A percentile compares a stretch with the other conserved stretches of the same genome.
Conservation (phyloP, 2,329 filamentous ascomycete species). For the Exophiala sp. region DNA sequence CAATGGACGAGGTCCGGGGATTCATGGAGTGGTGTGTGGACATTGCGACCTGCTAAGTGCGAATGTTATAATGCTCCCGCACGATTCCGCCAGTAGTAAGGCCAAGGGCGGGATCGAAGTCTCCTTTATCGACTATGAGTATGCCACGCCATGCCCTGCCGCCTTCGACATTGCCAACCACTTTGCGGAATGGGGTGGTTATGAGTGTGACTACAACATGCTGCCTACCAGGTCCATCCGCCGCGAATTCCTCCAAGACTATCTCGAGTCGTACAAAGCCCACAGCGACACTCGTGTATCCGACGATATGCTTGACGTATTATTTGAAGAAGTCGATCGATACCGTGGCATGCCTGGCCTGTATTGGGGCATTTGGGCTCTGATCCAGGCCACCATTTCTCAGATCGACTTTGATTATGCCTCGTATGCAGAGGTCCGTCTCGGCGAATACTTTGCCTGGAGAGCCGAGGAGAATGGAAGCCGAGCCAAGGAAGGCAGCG, state of each 20-base stretch:
- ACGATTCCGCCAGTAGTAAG: slow-evolving; percentile 32
- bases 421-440: slow-evolving; percentile 74
- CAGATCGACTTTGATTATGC: slow-evolving; percentile 97
- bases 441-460: slow-evolving; percentile 93
- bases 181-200: slow-evolving; percentile 96
- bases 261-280: slow-evolving; percentile 67
- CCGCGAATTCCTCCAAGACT: slow-evolving; percentile 73
- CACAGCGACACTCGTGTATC: slow-evolving; percentile 42
- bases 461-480: slow-evolving; percentile 62
- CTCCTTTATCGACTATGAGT: slow-evolving; percentile 97
- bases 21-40: slow-evolving; percentile 55
- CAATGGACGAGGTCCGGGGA: slow-evolving; percentile 68
- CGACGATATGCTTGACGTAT: slow-evolving; percentile 52
- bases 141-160: slow-evolving; percentile 86
- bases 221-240: slow-evolving; percentile 74
- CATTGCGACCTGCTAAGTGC: slow-evolving; percentile 73
- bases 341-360: slow-evolving; percentile 89
- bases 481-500: slow-evolving; percentile 48
- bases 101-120: slow-evolving; percentile 48
- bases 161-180: slow-evolving; percentile 97
- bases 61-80: slow-evolving; percentile 78
- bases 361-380: slow-evolving; percentile 82
- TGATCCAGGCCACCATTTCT: slow-evolving; percentile 90
- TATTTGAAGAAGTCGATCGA: slow-evolving; percentile 75
- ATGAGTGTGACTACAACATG: slow-evolving; percentile 83